Percentiles rank a stretch among this genome's conserved stretches.
Conservation (phyloP, 345 rosid species). For the Gossypium longicalyx region DNA sequence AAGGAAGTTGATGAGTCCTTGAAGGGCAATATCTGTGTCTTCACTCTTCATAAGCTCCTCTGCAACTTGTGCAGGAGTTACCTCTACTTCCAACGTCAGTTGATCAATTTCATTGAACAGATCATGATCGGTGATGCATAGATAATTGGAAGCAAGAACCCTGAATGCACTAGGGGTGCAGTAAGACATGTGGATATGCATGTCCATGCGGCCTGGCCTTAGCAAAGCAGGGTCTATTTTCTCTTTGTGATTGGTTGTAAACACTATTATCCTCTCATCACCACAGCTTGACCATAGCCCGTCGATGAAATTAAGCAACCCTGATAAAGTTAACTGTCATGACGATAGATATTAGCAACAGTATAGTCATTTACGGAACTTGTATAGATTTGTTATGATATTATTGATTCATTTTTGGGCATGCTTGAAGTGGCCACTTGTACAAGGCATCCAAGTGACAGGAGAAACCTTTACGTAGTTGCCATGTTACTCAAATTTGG, state of each 20-base stretch:
- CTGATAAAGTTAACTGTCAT: conserved; percentile 19
- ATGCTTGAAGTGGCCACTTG: too few relatives aligned
- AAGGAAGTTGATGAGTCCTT: neutral
- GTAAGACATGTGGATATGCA: conserved; percentile 30
- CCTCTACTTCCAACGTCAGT: conserved; percentile 3
- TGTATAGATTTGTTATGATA: too few relatives aligned
- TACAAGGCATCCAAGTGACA: too few relatives aligned
- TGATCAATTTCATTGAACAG: conserved; percentile 14
- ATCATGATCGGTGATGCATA: neutral
- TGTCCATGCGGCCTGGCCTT: conserved; percentile 23
- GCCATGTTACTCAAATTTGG: too few relatives aligned
- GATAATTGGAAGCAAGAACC: neutral
- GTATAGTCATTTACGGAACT: neutral
- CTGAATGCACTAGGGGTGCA: conserved; percentile 20
- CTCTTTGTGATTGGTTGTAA: conserved; percentile 34
- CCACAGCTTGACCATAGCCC: conserved; percentile 45
- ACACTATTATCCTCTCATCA: conserved; percentile 35
- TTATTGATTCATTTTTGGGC: too few relatives aligned
- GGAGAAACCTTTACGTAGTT: too few relatives aligned
- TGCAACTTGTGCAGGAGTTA: conserved; percentile 18
- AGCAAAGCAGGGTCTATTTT: conserved; percentile 38
- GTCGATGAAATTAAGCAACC: conserved; percentile 38
- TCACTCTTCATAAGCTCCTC: conserved; percentile 24
- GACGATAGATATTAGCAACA: neutral
- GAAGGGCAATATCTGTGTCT: conserved; percentile 6